These are phyloP conservation scores for Elsinoe perseae DNA, from an alignment of 2,329 filamentous ascomycete genomes.

Conservation along the genomic window DNA sequence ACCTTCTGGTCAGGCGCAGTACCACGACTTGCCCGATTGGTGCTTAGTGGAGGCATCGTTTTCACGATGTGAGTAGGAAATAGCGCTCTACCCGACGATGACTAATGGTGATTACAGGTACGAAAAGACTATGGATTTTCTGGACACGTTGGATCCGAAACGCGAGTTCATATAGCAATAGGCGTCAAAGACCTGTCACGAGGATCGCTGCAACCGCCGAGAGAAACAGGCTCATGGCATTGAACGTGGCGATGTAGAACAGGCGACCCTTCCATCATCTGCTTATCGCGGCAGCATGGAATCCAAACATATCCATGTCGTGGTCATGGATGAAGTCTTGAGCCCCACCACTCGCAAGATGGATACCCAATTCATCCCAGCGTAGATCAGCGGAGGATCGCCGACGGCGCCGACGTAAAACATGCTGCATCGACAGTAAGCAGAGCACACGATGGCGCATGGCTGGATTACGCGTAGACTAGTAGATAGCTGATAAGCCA, in stretches of 20 bases:
- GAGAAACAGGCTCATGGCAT: background rate
- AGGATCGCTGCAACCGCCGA: background rate
- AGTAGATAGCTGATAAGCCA: background rate
- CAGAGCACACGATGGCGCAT: background rate
- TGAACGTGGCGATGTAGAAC: background rate
- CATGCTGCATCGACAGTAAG: background rate
- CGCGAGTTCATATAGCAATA: slow-evolving; percentile 58
- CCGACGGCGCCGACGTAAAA: background rate
- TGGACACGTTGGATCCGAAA: slow-evolving; percentile 74
- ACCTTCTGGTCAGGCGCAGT: slow-evolving; percentile 94
- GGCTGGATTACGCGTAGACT: background rate
- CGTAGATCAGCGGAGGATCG: background rate
- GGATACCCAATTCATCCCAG: background rate
- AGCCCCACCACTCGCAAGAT: background rate
- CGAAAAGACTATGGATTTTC: slow-evolving; percentile 88
- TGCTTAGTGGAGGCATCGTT: slow-evolving; percentile 91
- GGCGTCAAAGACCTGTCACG: background rate
- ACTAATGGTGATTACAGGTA: slow-evolving; percentile 48
- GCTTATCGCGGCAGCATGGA: background rate
- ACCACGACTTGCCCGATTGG: slow-evolving; percentile 72
- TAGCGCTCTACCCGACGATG: slow-evolving; percentile 14
- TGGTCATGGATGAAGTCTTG: background rate
- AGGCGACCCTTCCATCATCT: background rate
- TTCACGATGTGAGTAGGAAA: slow-evolving; percentile 67
- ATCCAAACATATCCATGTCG: background rate